Percentiles rank a stretch among this genome's conserved stretches.
Conservation (phyloP, 192 early-diverging fungal species). For the Rhizophagus sp. region DNA sequence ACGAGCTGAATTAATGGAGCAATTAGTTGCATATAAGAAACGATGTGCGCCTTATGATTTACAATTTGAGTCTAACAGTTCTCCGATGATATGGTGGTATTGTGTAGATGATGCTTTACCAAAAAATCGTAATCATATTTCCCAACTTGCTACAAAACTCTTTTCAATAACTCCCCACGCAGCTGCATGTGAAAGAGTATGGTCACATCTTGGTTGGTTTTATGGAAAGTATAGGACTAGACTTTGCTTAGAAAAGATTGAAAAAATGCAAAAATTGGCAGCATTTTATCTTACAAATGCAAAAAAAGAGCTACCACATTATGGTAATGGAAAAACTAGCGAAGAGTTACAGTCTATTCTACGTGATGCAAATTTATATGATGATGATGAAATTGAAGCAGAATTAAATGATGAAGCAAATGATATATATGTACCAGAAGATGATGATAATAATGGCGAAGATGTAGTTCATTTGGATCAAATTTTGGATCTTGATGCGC, state of each 20-base stretch:
- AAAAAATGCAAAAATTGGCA: slow-evolving; percentile 1
- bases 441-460: background rate
- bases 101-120: background rate
- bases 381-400: background rate
- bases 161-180: background rate
- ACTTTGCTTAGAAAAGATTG: background rate
- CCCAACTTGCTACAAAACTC: background rate
- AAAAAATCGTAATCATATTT: background rate
- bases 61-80: too few relatives aligned
- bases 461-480: background rate
- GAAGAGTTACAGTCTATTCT: too few relatives aligned
- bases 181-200: background rate
- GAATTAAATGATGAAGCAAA: background rate
- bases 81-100: background rate
- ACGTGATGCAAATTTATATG: background rate
- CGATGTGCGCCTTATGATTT: too few relatives aligned
- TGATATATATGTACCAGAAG: background rate
- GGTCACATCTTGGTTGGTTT: background rate
- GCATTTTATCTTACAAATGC: background rate
- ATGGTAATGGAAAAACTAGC: too few relatives aligned
- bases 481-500: background rate
- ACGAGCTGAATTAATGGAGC: too few relatives aligned
- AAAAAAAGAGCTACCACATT: too few relatives aligned
- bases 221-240: background rate
- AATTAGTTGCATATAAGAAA: too few relatives aligned